These are phyloP conservation scores for Golovinomyces cichoracearum DNA, from an alignment of 2,329 filamentous ascomycete genomes.

Conservation along the genomic window DNA sequence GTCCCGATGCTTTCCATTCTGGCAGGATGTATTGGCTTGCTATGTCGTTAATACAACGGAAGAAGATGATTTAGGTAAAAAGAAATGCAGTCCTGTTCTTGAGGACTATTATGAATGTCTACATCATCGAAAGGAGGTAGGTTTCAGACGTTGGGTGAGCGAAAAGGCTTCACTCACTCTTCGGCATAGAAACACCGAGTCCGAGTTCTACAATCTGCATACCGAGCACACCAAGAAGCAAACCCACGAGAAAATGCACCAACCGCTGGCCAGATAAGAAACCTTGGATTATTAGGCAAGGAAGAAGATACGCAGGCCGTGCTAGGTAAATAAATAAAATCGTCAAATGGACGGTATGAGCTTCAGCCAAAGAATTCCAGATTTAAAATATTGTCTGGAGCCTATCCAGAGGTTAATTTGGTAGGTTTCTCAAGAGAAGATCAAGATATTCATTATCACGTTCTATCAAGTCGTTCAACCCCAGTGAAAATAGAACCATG, in stretches of 20 bases:
- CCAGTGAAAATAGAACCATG: no score
- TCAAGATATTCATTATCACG: no score
- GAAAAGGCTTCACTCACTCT: constrained; percentile 2
- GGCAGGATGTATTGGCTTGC: constrained; percentile 96
- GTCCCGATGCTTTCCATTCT: constrained; percentile 88
- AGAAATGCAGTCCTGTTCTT: constrained; percentile 59
- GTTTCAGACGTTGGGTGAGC: constrained; percentile 11
- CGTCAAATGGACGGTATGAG: no score
- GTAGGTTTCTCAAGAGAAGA: no score
- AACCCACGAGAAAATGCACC: constrained; percentile 57
- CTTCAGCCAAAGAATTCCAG: no score
- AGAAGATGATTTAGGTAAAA: constrained; percentile 56
- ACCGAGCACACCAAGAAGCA: constrained; percentile 51
- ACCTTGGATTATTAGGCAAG: constrained; percentile 58
- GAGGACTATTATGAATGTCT: constrained; percentile 99
- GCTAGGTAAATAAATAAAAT: constrained; percentile 15
- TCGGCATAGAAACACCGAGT: constrained; percentile 41
- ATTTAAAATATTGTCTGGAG: no score
- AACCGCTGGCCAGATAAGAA: constrained; percentile 64
- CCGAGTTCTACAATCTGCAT: constrained; percentile 55
- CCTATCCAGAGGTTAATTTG: no score
- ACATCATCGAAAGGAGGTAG: constrained; percentile 95
- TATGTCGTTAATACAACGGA: constrained; percentile 79
- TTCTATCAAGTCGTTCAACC: no score
- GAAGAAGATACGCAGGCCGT: constrained; percentile 51